Evolutionary conservation across 1,284 basidiomycete species (phyloP), one percentile per base, ranked within the genome.

Genomic region (Malassezia dermatis): DNA sequence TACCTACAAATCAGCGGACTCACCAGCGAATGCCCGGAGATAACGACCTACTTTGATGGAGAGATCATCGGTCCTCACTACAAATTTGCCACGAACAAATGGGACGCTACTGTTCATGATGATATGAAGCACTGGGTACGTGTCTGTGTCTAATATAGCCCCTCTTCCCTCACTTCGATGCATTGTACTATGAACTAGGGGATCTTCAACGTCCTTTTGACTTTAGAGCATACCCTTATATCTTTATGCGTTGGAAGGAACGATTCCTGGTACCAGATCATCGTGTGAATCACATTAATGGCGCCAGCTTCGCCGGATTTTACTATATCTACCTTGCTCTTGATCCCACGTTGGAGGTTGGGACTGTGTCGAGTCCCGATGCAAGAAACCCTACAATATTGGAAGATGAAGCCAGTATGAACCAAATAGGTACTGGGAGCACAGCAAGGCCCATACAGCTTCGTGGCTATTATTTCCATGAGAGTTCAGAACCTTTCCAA

Each of bases 181-280:
- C 62, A 32, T 48, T 71, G n/a, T 46, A 59, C 3, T 40, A 47
- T 3, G 53, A 49, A 6, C 56, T 71, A 4, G 50, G 35, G 12
- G 59, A 62, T 24, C 61, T 64, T 2, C 61, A 60, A 8, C 48
- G 62, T 44, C 41, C 54, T 8, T 71, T 69, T 50, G 60, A 69
- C 27, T 65, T 67, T 30, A 27, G 60, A 31, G 65, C 63, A 45
- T 64, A 70, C 43, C 63, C 61, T 2, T 80, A 77, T 56, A 71
- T 80, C 27, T 96, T 95, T 74, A 89, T 96, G 86, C 80, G 91
- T 56, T 94, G 90, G 86, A 96, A 96, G 77, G 91, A 96, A 77
- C 81, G 85, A 66, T 95, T 95, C 76, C 78, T 96, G 56, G 88
- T 95, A 12, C 91, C 91, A 8, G 88, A 93, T 75, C 88, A 93